phyloP scores from a whole-genome alignment of 2,329 filamentous ascomycete genomes.

The Colletotrichum sublineola region DNA sequence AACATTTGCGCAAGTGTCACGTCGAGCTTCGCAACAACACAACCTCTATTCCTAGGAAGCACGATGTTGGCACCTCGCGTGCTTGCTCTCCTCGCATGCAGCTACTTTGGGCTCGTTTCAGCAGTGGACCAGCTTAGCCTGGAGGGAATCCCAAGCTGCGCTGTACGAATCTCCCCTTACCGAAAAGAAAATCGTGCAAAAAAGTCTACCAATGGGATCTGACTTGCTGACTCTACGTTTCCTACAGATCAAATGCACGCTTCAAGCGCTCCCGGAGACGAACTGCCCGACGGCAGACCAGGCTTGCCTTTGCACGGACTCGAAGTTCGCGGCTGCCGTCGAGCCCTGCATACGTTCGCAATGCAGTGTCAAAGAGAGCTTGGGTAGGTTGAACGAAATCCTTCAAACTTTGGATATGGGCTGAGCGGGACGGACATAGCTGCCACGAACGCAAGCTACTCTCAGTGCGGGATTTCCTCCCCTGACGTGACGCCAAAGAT shows the following conservation, averaged over 20 bases:
- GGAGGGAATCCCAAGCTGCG: constrained; percentile 14
- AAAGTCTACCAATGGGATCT: neutral
- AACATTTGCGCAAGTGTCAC: neutral
- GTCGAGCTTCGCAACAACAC: neutral
- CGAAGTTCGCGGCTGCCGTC: constrained; percentile 45
- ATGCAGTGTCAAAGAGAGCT: constrained; percentile 50
- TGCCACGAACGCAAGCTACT: constrained; percentile 7
- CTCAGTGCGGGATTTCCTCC: constrained; percentile 2
- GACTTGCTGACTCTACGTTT: neutral
- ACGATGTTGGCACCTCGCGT: constrained; percentile 3
- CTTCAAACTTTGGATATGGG: neutral
- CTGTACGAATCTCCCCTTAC: neutral
- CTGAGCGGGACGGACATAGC: neutral
- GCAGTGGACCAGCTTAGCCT: neutral
- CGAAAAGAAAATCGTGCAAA: too few species aligned
- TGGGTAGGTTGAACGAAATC: constrained; percentile 46
- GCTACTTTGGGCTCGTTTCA: neutral
- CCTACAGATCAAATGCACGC: constrained; percentile 24
- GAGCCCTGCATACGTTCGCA: constrained; percentile 46
- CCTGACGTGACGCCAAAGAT: neutral
- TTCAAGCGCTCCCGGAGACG: constrained; percentile 9
- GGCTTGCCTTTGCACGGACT: constrained; percentile 51
- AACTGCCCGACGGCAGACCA: constrained; percentile 46
- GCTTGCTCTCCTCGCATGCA: neutral
- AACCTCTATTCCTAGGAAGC: too few species aligned